Evolutionary conservation across 2,329 filamentous ascomycete species (phyloP).

Genomic region (Teratosphaeriaceae sp.): DNA sequence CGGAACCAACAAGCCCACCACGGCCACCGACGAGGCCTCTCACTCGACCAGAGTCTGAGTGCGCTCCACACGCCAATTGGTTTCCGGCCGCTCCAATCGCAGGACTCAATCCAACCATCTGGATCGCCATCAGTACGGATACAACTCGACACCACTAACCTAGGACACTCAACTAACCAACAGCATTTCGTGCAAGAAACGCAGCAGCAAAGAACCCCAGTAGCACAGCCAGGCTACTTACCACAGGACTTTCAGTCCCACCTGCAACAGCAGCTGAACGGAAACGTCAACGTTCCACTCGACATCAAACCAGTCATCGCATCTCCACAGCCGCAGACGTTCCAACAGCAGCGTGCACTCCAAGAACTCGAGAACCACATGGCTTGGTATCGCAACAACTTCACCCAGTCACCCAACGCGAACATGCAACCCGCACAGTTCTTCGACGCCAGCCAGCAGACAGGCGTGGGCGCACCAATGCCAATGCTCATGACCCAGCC

Average conservation of each 20-base stretch:
- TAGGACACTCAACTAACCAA: conserved; percentile 59
- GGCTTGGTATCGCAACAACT: conserved; percentile 24
- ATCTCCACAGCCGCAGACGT: conserved; percentile 7
- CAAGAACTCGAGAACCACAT: conserved; percentile 25
- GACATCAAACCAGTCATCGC: conserved; percentile 13
- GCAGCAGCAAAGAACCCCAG: conserved; percentile 71
- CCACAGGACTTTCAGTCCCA: conserved; percentile 34
- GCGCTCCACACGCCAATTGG: conserved; percentile 18
- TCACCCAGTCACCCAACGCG: conserved; percentile 13
- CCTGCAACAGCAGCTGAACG: conserved; percentile 48
- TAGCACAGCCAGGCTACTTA: conserved; percentile 63
- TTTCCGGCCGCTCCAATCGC: conserved; percentile 50
- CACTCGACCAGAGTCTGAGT: conserved; percentile 59
- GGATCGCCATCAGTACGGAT: conserved; percentile 34
- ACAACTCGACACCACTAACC: conserved; percentile 42
- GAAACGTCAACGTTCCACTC: conserved; percentile 26
- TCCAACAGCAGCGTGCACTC: conserved; percentile 19
- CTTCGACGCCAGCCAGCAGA: conserved; percentile 16
- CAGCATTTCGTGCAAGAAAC: conserved; percentile 84
- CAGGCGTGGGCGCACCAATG: conserved; percentile 8
- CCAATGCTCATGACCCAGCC: conserved; percentile 8
- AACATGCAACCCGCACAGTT: conserved; percentile 11
- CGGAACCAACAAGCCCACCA: conserved; percentile 34
- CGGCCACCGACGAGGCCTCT: conserved; percentile 75
- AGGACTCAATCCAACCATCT: conserved; percentile 29